Base-by-base conservation (phyloP, 305 asterid genomes). In the Fraxinus latifolia region DNA sequence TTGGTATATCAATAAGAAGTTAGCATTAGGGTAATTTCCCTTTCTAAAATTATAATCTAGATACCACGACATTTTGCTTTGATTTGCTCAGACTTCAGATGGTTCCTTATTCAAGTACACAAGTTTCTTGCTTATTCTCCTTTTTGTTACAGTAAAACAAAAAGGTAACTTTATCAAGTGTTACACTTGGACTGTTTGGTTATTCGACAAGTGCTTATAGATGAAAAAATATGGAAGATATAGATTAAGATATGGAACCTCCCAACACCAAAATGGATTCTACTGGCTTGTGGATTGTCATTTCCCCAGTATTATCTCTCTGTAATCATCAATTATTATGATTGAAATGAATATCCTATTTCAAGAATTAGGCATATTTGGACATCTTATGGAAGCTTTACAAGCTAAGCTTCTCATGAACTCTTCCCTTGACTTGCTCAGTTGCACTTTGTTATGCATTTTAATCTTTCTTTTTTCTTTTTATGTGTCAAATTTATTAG, bases 401-500 rank as follows among this genome's bases (percentile, higher is more conserved):
- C 33, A 21, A 62, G 15, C 72, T 23, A 62, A 23, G 72, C 73
- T 65, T 65, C 73, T 65, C 68, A 9, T 25, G 34, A 23, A 65
- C 73, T 65, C 73, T 23, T 23, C 11, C 7, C 73, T 65, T 65
- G 34, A 25, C n/a, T 65, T 25, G 73, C 73, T 65, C 73, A 65
- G 73, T 65, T 58, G 62, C 55, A 47, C 76, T 58, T 9, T 68
- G 11, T 65, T 21, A 65, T 65, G 73, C 31, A 58, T 65, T 60
- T 15, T 87, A 65, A 82, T 21, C 14, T 78, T 29, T 14, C 71
- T 82, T 74, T 65, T 86, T 78, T 29, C 21, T 62, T 19, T 58
- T 82, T 74, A 58, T 85, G 31, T 83, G 78, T 72, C 83, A 67
- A 62, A 75, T 58, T 74, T 76, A 84, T 84, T 70, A 90, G 93